These are phyloP conservation scores for Vanrija sp. DNA, from an alignment of 1,284 basidiomycete species.

Conservation along the genomic window DNA sequence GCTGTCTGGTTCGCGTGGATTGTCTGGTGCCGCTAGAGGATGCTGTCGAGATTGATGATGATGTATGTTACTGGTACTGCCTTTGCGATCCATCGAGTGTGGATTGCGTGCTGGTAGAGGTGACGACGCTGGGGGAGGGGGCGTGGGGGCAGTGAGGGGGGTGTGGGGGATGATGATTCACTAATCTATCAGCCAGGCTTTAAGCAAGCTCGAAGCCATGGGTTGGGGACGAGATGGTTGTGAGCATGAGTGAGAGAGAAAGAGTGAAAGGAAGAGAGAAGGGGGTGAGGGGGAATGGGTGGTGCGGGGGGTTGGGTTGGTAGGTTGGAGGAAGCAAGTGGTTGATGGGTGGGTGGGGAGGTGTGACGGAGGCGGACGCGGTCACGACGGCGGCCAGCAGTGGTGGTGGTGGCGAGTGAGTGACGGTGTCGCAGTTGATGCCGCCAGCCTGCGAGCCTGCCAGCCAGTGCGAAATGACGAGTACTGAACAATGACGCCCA, in stretches of 20 bases:
- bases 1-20: constrained; percentile 7
- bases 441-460: too few species aligned
- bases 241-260: background rate
- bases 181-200: background rate
- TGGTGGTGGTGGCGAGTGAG: constrained; percentile 1
- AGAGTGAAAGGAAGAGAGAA: background rate
- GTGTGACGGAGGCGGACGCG: background rate
- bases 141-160: background rate
- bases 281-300: background rate
- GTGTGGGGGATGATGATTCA: background rate
- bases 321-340: background rate
- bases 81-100: constrained; percentile 29
- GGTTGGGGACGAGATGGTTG: background rate
- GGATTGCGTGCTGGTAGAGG: background rate
- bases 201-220: background rate
- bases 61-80: constrained; percentile 6
- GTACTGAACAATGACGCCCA: too few species aligned
- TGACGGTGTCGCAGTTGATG: too few species aligned
- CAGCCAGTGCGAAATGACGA: too few species aligned
- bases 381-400: background rate
- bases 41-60: constrained; percentile 15
- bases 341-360: background rate
- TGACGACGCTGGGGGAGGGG: background rate
- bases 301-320: background rate
- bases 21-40: constrained; percentile 4